phyloP scores from a whole-genome alignment of 306 rosid genomes.

The Gynostemma pentaphyllum region DNA sequence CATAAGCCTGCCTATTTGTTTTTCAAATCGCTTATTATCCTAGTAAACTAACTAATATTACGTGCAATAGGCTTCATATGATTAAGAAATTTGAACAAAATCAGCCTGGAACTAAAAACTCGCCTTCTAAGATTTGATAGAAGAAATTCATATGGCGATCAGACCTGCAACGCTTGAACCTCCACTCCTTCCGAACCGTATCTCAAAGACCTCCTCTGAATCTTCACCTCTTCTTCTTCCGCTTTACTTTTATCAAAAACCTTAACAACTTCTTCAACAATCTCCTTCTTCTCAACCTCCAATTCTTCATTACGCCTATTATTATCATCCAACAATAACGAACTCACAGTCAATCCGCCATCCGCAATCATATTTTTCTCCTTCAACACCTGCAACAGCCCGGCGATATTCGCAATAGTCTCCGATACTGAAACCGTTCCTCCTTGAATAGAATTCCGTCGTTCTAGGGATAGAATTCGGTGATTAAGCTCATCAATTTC shows the following conservation, averaged over 20 bases:
- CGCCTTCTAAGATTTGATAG: constrained; percentile 38
- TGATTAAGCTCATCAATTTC: constrained; percentile 54
- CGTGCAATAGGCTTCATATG: neutral
- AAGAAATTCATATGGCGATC: constrained; percentile 26
- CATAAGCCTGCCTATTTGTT: neutral
- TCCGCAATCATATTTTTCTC: constrained; percentile 53
- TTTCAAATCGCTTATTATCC: too few relatives aligned
- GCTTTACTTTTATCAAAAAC: constrained; percentile 8
- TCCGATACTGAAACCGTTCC: constrained; percentile 32
- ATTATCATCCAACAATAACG: constrained; percentile 32
- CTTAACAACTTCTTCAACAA: constrained; percentile 31
- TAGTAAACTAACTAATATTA: neutral
- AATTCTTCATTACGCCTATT: constrained; percentile 17
- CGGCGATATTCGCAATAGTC: constrained; percentile 24
- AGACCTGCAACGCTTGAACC: constrained; percentile 83
- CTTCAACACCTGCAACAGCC: constrained; percentile 49
- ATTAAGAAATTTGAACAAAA: neutral
- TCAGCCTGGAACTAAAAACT: constrained; percentile 16
- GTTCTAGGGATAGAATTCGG: constrained; percentile 44
- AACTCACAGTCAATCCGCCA: constrained; percentile 28
- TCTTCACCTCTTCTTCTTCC: constrained; percentile 9
- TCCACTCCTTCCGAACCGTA: constrained; percentile 71
- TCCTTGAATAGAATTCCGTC: constrained; percentile 20
- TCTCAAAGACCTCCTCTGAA: constrained; percentile 28
- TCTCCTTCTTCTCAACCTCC: constrained; percentile 22